Base-by-base conservation (phyloP, 2,329 filamentous ascomycete genomes). In the Penicillium vulpinum region DNA sequence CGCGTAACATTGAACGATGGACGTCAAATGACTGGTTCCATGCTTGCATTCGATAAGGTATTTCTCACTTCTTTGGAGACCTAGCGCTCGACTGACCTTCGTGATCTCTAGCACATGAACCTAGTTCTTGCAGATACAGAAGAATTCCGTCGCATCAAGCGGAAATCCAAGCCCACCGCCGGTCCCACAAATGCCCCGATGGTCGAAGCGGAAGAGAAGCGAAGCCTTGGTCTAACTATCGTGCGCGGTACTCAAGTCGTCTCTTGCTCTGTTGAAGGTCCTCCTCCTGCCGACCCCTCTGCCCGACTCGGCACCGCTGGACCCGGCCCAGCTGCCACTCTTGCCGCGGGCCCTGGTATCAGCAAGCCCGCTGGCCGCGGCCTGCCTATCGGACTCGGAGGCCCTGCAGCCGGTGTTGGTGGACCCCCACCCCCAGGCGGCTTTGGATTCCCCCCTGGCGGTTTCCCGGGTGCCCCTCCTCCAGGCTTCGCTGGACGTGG, bases 1-100 rank as follows among this genome's bases (percentile, higher is more conserved):
- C 89, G 93, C 74, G 89, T 97, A 64, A 97, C 92, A 55, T 84
- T 99, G 75, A 91, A 91, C 73, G 94, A 99, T 80, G 91, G 91
- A 64, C 88, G 94, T 72, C 91, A 97, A 77, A 95, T 99, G 88
- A 92, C 92, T 39, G 94, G 92, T 61, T 92, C 97, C 77, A 96
- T 99, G 91, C 85, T 99, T 67, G 94, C 94, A 53, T 99, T 97
- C 72, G 94, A 99, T 78, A 97, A 97, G 86, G 91, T 93, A 78
- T 54, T 44, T 59, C 39, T 26, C 38, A 41, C n/a, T 39, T 22
- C 26, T 36, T 16, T 24, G 58, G 66, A 46, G 65, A 21, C 43
- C 18, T 28, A 53, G 49, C 11, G 38, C 63, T 43, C 56, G 44
- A 15, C 45, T 36, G 41, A 46, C 24, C 29, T 51, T 59, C 57